Base-by-base conservation (phyloP, 164 flowering plant species). In the Kalanchoe fedtschenkoi region DNA sequence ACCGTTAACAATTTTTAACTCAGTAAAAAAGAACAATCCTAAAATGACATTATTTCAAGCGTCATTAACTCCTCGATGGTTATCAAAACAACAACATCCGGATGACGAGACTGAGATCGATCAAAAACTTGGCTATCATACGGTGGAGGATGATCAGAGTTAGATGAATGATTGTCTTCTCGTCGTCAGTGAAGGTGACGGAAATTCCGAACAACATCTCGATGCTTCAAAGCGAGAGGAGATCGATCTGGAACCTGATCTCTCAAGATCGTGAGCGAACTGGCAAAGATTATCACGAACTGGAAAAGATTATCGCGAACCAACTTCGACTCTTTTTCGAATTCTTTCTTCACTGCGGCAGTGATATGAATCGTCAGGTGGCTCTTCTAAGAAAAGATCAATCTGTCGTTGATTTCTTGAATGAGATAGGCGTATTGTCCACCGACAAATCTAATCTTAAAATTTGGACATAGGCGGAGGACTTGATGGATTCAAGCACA, bases 401-500 rank as follows among this genome's bases (percentile, higher is more conserved):
- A 46, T 61, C 73, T 81, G 14, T 75, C 80, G 0, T 83, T 82
- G 21, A 91, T 61, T 70, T 82, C 96, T 60, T 75, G 78, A 83
- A 91, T 77, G 71, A 88, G 74, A 4, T 91, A 88, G 9, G 96
- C 87, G 86, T 92, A 88, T 30, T 86, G 89, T 6, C 85, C 86
- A 1, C 97, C 97, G n/a, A 91, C 68, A 91, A 80, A 24, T 91
- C 96, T 68, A 91, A 88, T 60, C 88, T 96, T 43, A 91, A 66
- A 54, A 85, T 66, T 63, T 88, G 96, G 62, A 88, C 47, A 69
- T 71, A 64, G 39, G 61, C 37, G 28, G 78, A 66, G 24, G 81
- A 85, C 14, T 76, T 79, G 0, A 84, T 60, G 7, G 91, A 77
- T 24, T 88, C 97, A 15, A 91, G 88, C 43, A 91, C 71, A 5